Evolutionary conservation across 2,329 filamentous ascomycete species (phyloP).

Genomic region (Huntiella moniliformis): DNA sequence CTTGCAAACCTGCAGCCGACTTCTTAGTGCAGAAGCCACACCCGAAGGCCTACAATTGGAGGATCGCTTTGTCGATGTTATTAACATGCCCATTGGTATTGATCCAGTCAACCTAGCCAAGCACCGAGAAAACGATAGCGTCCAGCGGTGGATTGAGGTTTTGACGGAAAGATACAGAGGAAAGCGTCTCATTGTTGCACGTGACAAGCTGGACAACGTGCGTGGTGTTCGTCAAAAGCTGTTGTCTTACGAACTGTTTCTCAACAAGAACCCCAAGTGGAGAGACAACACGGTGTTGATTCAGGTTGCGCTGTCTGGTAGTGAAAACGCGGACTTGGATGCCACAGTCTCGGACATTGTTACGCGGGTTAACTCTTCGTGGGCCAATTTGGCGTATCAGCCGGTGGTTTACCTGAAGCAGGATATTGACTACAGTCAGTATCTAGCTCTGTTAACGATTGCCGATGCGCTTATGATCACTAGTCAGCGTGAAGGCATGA

Average conservation of each 20-base stretch:
- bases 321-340: constrained; percentile 72
- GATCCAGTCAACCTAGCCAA: constrained; percentile 58
- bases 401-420: constrained; percentile 88
- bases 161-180: constrained; percentile 71
- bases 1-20: constrained; percentile 80
- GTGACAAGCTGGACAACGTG: constrained; percentile 86
- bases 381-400: constrained; percentile 80
- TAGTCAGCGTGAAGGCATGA: constrained; percentile 92
- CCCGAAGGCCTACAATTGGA: constrained; percentile 78
- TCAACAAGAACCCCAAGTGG: constrained; percentile 87
- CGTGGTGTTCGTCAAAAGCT: constrained; percentile 88
- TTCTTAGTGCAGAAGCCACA: constrained; percentile 78
- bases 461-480: constrained; percentile 90
- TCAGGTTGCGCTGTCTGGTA: constrained; percentile 80
- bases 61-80: constrained; percentile 80
- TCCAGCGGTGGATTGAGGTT: constrained; percentile 58
- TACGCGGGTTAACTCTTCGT: constrained; percentile 78
- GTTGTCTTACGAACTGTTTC: constrained; percentile 76
- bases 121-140: constrained; percentile 53
- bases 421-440: constrained; percentile 82
- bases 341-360: constrained; percentile 85
- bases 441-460: constrained; percentile 74
- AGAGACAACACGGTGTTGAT: constrained; percentile 75
- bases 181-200: constrained; percentile 78
- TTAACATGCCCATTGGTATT: constrained; percentile 74